Conservation (phyloP, 352 stramenopile genomes). For the Phytopythium kandeliae region DNA sequence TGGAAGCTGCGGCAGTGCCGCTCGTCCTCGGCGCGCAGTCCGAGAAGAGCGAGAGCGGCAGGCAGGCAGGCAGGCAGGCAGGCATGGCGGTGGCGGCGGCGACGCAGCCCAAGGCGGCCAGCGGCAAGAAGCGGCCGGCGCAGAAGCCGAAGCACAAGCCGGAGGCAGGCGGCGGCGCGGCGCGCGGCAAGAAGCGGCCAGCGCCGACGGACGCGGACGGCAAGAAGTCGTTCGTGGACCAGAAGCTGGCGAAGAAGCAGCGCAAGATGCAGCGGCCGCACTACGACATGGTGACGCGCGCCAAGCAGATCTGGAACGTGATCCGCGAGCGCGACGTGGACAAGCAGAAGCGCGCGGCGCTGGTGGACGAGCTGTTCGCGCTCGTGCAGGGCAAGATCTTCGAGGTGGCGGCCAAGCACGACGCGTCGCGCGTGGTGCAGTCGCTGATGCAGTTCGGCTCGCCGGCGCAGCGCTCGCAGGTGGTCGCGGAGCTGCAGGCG, state of each 20-base stretch:
- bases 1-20: no score
- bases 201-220: slow-evolving; percentile 41
- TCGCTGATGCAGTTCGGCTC: slow-evolving; percentile 93
- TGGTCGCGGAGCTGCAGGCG: slow-evolving; percentile 89
- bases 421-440: slow-evolving; percentile 94
- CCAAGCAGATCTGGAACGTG: slow-evolving; percentile 96
- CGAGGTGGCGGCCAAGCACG: slow-evolving; percentile 94
- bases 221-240: slow-evolving; percentile 84
- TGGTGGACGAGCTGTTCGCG: slow-evolving; percentile 89
- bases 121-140: slow-evolving; percentile 4
- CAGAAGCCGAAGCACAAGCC: slow-evolving; percentile 13
- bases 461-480: slow-evolving; percentile 78
- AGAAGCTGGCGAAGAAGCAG: slow-evolving; percentile 90
- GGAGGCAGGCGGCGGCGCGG: no score
- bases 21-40: background rate
- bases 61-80: background rate
- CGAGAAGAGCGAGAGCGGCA: background rate
- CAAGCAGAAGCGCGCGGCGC: slow-evolving; percentile 72
- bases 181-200: slow-evolving; percentile 67
- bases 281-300: slow-evolving; percentile 89
- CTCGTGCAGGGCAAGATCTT: slow-evolving; percentile 93
- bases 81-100: slow-evolving; percentile 24
- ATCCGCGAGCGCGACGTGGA: slow-evolving; percentile 85
- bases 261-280: slow-evolving; percentile 93
- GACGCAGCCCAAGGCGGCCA: slow-evolving; percentile 13